Evolutionary conservation across 2,329 filamentous ascomycete genomes (phyloP).

Genomic region (Neofusicoccum sp.): DNA sequence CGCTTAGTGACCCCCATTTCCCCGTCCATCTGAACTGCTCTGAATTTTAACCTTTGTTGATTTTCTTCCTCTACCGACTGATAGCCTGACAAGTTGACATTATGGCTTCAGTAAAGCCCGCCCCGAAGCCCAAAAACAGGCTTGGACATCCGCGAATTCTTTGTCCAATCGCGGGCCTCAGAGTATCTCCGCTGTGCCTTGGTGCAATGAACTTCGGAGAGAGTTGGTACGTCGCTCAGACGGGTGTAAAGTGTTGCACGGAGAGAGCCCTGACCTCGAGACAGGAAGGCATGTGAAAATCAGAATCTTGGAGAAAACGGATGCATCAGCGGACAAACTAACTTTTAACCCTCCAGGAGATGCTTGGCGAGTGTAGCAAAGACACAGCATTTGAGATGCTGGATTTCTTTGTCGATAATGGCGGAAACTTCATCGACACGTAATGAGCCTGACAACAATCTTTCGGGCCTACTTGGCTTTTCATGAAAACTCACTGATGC

Average conservation of each 20-base stretch:
- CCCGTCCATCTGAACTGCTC: too few species aligned
- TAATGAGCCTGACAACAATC: constrained; percentile 5
- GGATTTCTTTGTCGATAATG: constrained; percentile 63
- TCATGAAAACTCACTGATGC: background rate
- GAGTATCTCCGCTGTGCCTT: constrained; percentile 54
- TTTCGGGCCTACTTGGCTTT: background rate
- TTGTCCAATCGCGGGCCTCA: constrained; percentile 52
- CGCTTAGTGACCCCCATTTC: too few species aligned
- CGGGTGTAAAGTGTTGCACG: too few species aligned
- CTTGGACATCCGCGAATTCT: constrained; percentile 54
- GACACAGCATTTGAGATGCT: constrained; percentile 61
- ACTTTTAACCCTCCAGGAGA: too few species aligned
- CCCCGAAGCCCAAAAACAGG: background rate
- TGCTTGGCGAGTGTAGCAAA: constrained; percentile 39
- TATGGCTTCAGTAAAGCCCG: background rate
- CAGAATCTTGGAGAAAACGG: constrained; percentile 44
- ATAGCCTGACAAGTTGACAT: background rate
- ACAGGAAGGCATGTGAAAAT: constrained; percentile 19
- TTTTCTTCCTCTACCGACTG: too few species aligned
- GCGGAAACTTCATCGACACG: constrained; percentile 68
- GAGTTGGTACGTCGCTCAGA: constrained; percentile 40
- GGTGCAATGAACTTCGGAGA: constrained; percentile 58
- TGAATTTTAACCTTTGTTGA: too few species aligned
- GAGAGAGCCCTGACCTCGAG: too few species aligned
- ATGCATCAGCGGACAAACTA: too few species aligned